Percentiles rank a stretch among this genome's conserved stretches.
phyloP scores from a whole-genome alignment of 164 flowering plant genomes.

The Amborella trichopoda region DNA sequence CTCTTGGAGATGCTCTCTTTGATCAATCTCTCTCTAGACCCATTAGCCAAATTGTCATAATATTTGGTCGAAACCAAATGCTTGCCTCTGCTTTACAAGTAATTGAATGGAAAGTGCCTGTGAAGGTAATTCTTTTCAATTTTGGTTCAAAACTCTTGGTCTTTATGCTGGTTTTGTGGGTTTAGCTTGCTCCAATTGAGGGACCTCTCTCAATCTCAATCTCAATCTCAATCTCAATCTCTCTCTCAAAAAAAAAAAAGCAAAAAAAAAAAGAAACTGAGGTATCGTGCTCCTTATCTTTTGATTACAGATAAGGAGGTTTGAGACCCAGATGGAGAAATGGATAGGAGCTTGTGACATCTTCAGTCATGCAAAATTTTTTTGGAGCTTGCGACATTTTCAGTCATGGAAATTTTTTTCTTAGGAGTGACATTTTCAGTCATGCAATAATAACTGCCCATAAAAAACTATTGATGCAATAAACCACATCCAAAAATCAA shows the following conservation, averaged over 20 bases:
- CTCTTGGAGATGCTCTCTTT: constrained; percentile 68
- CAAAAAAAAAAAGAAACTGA: too few species aligned
- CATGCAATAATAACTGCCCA: too few species aligned
- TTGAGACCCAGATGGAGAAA: constrained; percentile 91
- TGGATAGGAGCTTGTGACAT: constrained; percentile 99
- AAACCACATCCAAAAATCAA: too few species aligned
- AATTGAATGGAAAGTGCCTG: constrained; percentile 71
- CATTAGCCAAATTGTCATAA: constrained; percentile 66
- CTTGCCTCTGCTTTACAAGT: constrained; percentile 52
- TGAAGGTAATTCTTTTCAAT: constrained; percentile 40
- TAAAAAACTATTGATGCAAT: too few species aligned
- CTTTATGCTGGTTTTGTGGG: neutral
- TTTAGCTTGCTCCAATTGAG: neutral
- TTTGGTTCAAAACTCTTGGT: neutral
- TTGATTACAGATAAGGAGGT: constrained; percentile 58
- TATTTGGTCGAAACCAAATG: constrained; percentile 77
- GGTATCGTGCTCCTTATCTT: too few species aligned
- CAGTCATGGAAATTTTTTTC: too few species aligned
- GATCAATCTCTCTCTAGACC: constrained; percentile 47
- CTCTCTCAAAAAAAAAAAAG: too few species aligned
- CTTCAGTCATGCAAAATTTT: too few species aligned
- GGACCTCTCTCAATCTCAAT: neutral
- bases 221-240: too few species aligned
- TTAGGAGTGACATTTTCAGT: too few species aligned
- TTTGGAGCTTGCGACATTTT: too few species aligned